Evolutionary conservation across 2,329 filamentous ascomycete species (phyloP).

Genomic region (Furcasterigmium furcatum): DNA sequence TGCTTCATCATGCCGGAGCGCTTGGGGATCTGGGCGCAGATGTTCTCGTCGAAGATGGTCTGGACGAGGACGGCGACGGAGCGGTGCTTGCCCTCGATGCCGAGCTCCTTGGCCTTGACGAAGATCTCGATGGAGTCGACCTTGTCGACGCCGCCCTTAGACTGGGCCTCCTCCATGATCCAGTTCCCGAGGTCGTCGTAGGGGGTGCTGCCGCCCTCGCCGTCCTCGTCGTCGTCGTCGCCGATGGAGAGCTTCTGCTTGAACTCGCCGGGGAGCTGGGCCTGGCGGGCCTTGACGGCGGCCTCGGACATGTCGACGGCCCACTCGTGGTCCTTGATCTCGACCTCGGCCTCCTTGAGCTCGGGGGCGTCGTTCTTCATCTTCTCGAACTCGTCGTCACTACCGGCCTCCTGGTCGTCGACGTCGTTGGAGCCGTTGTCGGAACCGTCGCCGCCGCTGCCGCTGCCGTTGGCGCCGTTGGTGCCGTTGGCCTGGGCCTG

Average conservation of each 20-base stretch:
- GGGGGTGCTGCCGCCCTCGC: conserved; percentile 69
- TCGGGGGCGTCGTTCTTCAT: conserved; percentile 61
- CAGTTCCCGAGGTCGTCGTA: conserved; percentile 94
- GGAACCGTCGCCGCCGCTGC: conserved; percentile 53
- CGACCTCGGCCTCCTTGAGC: conserved; percentile 46
- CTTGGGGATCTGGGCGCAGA: conserved; percentile 80
- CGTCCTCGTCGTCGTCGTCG: conserved; percentile 78
- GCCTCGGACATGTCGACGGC: conserved; percentile 95
- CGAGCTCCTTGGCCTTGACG: conserved; percentile 93
- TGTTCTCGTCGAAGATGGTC: conserved; percentile 89
- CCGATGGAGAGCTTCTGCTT: conserved; percentile 83
- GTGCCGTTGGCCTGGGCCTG: conserved; percentile 53
- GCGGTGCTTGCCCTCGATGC: conserved; percentile 92
- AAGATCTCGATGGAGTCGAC: conserved; percentile 90
- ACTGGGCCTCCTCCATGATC: conserved; percentile 73
- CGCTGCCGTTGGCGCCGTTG: conserved; percentile 60
- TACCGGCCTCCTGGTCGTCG: conserved; percentile 61
- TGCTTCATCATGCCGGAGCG: conserved; percentile 88
- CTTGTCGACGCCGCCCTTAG: conserved; percentile 71
- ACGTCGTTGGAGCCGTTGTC: conserved; percentile 47
- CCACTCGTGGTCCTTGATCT: conserved; percentile 86
- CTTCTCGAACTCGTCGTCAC: conserved; percentile 89
- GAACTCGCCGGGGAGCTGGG: conserved; percentile 89
- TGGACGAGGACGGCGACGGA: conserved; percentile 89
- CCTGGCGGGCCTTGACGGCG: conserved; percentile 90